Evolutionary conservation across 345 rosid genomes (phyloP).

Genomic region (Cochlearia excelsa): DNA sequence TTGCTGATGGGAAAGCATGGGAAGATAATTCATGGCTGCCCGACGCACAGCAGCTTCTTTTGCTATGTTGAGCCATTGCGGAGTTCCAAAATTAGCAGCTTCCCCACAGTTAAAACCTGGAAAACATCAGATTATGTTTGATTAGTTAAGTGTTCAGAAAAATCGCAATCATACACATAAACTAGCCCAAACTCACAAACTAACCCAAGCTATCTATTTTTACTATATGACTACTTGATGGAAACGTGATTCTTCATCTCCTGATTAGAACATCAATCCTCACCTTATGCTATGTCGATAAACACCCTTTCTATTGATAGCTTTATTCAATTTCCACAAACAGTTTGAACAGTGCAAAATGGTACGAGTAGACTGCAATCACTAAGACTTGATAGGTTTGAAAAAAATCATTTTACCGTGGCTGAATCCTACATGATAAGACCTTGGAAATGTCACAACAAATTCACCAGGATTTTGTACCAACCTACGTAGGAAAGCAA

Average conservation of each 20-base stretch:
- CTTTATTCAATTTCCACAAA: conserved; percentile 13
- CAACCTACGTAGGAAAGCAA: conserved; percentile 58
- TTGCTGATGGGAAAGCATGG: conserved; percentile 99
- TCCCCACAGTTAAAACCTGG: conserved; percentile 98
- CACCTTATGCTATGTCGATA: conserved; percentile 22
- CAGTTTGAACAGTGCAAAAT: conserved; percentile 22
- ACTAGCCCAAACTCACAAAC: conserved; percentile 15
- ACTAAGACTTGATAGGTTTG: conserved; percentile 27
- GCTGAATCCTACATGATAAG: conserved; percentile 99
- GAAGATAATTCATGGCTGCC: conserved; percentile 99
- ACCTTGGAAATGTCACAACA: conserved; percentile 99
- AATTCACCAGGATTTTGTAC: conserved; percentile 98
- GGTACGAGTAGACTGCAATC: conserved; percentile 18
- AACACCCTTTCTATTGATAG: conserved; percentile 21
- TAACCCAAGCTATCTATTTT: conserved; percentile 14
- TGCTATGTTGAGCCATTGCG: conserved; percentile 94
- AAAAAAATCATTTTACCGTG: conserved; percentile 69
- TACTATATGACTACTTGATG: conserved; percentile 10
- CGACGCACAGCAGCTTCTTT: conserved; percentile 98
- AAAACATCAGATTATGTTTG: conserved; percentile 9
- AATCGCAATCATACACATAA: conserved; percentile 9
- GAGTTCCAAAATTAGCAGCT: conserved; percentile 98
- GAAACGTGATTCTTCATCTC: conserved; percentile 7
- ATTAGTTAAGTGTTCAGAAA: conserved; percentile 15
- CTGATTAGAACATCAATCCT: conserved; percentile 23